Base-by-base conservation (phyloP, 1,284 basidiomycete species). In the Agroathelia rolfsii region DNA sequence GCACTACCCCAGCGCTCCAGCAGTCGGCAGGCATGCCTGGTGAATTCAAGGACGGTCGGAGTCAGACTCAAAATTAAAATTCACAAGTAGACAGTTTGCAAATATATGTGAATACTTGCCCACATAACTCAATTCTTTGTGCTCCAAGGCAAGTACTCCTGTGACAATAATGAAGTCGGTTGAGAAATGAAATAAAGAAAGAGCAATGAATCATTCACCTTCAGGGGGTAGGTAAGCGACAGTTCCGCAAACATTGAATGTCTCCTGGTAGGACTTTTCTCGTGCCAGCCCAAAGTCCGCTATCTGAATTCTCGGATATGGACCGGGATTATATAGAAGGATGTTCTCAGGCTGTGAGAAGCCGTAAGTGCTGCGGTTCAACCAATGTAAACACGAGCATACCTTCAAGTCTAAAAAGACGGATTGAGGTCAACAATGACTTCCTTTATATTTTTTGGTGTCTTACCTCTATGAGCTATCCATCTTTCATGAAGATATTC, bases 241-340 rank as follows among this genome's bases (percentile, higher is more conserved):
- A 0, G 85, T 89, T 6, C 86, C 84, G 43, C 77, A 83, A 23
- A 85, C 81, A 43, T 80, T 83, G 45, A 84, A 65, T 0, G 81
- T 84, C 46, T 77, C 73, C 58, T 85, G 76, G 45, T 77, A 74
- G 2, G 82, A 73, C 44, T 73, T 74, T n/a, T 72, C 70, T n/a
- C 81, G 72, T 7, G 86, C 84, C 13, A 87, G 71, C 5, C 88
- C 88, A 49, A 92, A 89, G 53, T 92, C 87, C 11, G 81, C 85
- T 24, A 92, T 78, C 36, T 85, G 66, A 25, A 89, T 72, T 24
- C 78, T 76, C 28, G 87, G 88, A 50, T 84, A 90, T 2, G 80
- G 70, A 2, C 80, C 80, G 6, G 82, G 77, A 3, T 69, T 64
- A 42, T 75, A 62, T 3, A 93, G 64, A 6, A 93, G 63, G 34